Evolutionary conservation across 345 rosid genomes (phyloP), one percentile per base, ranked within the genome.

Genomic region (Acer yangbiense): DNA sequence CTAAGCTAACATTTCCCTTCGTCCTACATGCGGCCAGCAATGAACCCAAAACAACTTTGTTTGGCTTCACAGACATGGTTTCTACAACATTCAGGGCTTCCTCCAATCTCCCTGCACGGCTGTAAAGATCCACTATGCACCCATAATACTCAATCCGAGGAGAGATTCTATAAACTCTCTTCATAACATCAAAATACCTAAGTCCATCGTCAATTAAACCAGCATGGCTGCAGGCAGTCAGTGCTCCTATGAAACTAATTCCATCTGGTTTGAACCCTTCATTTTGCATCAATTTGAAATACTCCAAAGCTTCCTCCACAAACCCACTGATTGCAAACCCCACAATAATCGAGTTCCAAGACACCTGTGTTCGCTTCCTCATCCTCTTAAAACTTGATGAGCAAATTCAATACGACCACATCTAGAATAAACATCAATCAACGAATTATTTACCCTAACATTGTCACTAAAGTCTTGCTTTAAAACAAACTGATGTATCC

Each of bases 121-220:
- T 89, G 76, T 87, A 91, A 61, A 91, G 88, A 88, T 95, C 97
- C 23, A 95, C 98, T 60, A 95, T 66, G 89, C 98, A 95, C 11
- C 97, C 97, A 9, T 88, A 95, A 71, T 93, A 98, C 78, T 91
- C 94, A 65, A 95, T 90, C 55, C 91, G 78, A 7, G 98, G 98
- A 21, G 79, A 73, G 68, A 95, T 86, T 64, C 76, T 69, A 78
- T 83, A 81, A 71, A 83, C 84, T 43, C 75, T 80, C 80, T 81
- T 86, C 97, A 93, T 90, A 65, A 64, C 46, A 21, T 88, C 79
- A 77, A 95, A 90, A 76, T 82, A 88, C 25, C 20, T 69, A 27
- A 88, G 82, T 75, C 97, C 98, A 75, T 90, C 83, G 9, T 86
- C 91, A 18, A 91, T 90, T 69, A 93, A 74, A 77, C 98, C 94